Conservation (phyloP, 257 asterid genomes). For the Solanum gracilifrons region DNA sequence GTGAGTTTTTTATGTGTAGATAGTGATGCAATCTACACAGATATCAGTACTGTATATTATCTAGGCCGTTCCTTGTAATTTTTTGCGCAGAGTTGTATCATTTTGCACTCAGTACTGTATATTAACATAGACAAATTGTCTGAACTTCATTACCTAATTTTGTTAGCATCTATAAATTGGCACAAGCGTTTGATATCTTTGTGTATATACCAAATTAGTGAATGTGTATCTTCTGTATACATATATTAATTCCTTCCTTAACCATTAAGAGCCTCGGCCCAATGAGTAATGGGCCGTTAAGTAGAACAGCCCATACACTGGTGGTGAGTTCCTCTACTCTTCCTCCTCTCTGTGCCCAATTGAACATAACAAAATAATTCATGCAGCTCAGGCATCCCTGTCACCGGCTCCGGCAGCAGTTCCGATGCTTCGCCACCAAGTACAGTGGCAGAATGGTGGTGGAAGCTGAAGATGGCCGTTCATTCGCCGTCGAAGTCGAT, state of each 20-base stretch:
- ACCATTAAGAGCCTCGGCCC: not conserved
- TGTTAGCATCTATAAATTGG: not conserved
- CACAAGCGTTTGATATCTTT: not conserved
- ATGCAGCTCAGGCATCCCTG: not conserved
- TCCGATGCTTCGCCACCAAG: slow-evolving; percentile 67
- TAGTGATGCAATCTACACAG: not conserved
- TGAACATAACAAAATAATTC: not conserved
- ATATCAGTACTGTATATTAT: not conserved
- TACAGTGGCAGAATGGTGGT: slow-evolving; percentile 64
- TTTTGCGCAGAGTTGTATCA: not conserved
- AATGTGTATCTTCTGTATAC: not conserved
- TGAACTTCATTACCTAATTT: not conserved
- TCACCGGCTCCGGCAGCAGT: slow-evolving; percentile 13
- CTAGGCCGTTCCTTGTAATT: not conserved
- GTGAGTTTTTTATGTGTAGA: not conserved
- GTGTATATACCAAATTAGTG: not conserved
- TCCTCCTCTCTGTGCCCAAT: not conserved
- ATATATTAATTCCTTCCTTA: not conserved
- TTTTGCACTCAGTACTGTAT: not conserved
- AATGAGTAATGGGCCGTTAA: not conserved
- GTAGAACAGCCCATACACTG: not conserved
- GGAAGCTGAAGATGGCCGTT: slow-evolving; percentile 46
- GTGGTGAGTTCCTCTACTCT: not conserved
- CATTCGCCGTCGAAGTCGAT: slow-evolving; percentile 57
- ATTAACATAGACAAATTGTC: slow-evolving; percentile 4